Base-by-base conservation (phyloP, 441 rosid species). In the Adansonia gregorii region DNA sequence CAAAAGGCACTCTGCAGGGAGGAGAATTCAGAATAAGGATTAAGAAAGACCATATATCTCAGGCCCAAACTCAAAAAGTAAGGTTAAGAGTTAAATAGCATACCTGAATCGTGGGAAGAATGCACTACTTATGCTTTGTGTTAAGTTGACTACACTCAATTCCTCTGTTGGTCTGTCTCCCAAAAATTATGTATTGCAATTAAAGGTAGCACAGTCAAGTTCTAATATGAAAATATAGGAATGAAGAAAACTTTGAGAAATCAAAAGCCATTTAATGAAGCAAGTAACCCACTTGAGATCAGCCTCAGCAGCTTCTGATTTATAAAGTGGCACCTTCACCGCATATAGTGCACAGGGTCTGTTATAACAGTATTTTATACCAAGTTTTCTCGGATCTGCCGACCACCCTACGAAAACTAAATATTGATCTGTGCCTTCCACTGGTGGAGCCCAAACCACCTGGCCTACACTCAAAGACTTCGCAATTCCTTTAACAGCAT, bases 331-430 rank as follows among this genome's bases (percentile, higher is more conserved):
- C 65, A 82, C 86, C 78, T 76, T 81, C 22, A 84, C 84, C 43
- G 91, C 94, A 69, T 93, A 94, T 51, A 96, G 48, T 35, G 94
- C 94, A 86, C 94, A 94, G 11, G 93, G 87, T 86, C 98, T 90
- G 78, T 91, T 94, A 83, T 83, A 82, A 87, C 99, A 95, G 87
- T 91, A 91, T 85, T 87, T 95, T 51, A 95, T 91, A 67, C 98
- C 99, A 74, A 96, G 90, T 88, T 96, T 96, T 84, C 98, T 87
- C 73, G 81, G 79, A 56, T 85, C 88, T 55, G 93, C 85, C 72
- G 89, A 82, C 98, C 97, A 94, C 24, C 98, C 98, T 17, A 90
- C 98, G 74, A 91, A 94, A 81, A 96, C 93, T 79, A 96, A 79
- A 83, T 85, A 87, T 72, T 86, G 94, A 77, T 83, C 70, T n/a